A percentile compares a stretch with the other conserved stretches of the same genome.
These are phyloP conservation scores for Lactuca saligna DNA, from an alignment of 129 eudicot species.

Conservation along the genomic window DNA sequence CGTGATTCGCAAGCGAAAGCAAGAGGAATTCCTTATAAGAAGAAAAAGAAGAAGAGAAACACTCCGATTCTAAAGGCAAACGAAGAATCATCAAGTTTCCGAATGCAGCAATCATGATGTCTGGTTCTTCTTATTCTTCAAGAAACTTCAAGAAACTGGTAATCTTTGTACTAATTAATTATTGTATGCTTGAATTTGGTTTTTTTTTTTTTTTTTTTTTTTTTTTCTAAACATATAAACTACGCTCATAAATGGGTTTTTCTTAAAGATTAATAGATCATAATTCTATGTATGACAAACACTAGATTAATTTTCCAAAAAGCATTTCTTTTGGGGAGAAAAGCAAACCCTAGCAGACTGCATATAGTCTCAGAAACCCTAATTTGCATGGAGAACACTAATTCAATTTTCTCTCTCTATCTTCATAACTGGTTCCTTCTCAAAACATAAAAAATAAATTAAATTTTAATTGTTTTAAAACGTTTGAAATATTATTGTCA, in stretches of 20 bases:
- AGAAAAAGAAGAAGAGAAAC: slow-evolving; percentile 69
- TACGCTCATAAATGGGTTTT: slow-evolving; percentile 9
- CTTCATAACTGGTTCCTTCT: slow-evolving; percentile 22
- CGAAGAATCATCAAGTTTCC: slow-evolving; percentile 43
- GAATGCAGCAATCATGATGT: slow-evolving; percentile 46
- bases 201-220: not conserved
- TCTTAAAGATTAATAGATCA: slow-evolving; percentile 11
- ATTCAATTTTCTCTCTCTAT: slow-evolving; percentile 23
- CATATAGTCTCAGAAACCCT: slow-evolving; percentile 34
- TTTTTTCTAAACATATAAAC: not conserved
- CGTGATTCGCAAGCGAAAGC: slow-evolving; percentile 72
- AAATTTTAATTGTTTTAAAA: not conserved
- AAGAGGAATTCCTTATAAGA: slow-evolving; percentile 68
- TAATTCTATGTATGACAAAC: slow-evolving; percentile 18
- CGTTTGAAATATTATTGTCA: slow-evolving; percentile 15
- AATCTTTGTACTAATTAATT: slow-evolving; percentile 8
- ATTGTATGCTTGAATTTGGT: slow-evolving; percentile 12
- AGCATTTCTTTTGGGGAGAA: slow-evolving; percentile 5
- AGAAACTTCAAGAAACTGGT: slow-evolving; percentile 27
- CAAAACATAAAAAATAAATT: not conserved
- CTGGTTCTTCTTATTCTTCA: not conserved
- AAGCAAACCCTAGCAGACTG: slow-evolving; percentile 36
- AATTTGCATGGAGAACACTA: slow-evolving; percentile 31
- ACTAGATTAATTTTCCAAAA: slow-evolving; percentile 18
- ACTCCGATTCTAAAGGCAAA: slow-evolving; percentile 31